Evolutionary conservation across 306 rosid genomes (phyloP), one percentile per base, ranked within the genome.

Genomic region (Fragaria vesca): DNA sequence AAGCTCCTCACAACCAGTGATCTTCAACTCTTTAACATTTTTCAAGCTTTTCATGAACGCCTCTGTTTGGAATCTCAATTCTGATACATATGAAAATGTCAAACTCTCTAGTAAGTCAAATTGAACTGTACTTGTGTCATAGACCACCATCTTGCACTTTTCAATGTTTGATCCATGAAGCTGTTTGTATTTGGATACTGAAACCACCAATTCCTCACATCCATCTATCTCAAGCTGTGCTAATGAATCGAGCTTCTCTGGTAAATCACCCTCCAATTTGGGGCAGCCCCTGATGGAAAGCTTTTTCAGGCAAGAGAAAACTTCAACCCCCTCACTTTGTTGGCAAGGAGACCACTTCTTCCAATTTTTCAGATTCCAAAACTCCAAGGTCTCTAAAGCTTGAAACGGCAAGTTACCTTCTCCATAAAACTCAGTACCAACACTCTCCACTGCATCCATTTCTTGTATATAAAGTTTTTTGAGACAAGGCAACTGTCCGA

Each of bases 351-450:
- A 62, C 72, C 72, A 75, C 0, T 32, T 13, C 60, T 32, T 24
- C 72, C 79, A 75, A 30, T 48, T 34, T 8, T 34, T 9, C 72
- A 63, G 65, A 46, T 63, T 0, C n/a, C n/a, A n/a, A n/a, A 75
- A 75, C 62, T 55, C 12, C 2, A 63, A 16, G 8, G 24, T 30
- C 21, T 63, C 24, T 58, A 75, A 47, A 0, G 16, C 34, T 20
- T 1, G 43, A 65, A 75, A 75, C 46, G 72, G 13, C 54, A 26
- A 62, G 0, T 20, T 32, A 63, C 72, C 32, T 2, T 40, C 4
- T 40, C 71, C 78, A 61, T 46, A 36, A 75, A 75, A 75, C n/a
- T 61, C 71, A 0, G 0, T 0, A 30, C 71, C 61, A 28, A 75
- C 32, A 43, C 36, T 11, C 60, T 61, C 24, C 17, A 75, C 71